Base-by-base conservation (phyloP, 176 grass and related monocot species). In the Bonia amplexicaulis region DNA sequence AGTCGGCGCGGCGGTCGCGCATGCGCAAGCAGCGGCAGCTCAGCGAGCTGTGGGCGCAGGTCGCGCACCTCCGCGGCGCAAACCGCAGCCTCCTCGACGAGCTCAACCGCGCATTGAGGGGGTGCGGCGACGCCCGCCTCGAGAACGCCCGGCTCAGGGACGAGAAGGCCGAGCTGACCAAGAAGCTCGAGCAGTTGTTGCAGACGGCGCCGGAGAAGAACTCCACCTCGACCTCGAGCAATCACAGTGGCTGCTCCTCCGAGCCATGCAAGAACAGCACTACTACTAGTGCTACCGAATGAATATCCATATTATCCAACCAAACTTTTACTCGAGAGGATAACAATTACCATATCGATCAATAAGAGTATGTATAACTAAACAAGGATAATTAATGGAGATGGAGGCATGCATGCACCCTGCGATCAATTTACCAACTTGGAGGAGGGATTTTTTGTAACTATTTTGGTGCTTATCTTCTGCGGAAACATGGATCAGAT, bases 11-110 rank as follows among this genome's bases (percentile, higher is more conserved):
- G 39, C 82, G 91, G 77, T 95, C 93, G 41, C 93, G 96, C 60
- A 91, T 98, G 87, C 94, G 96, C 40, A 96, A 98, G 90, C 96
- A 98, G 84, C 87, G 89, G 75, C 96, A 98, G 74, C 82, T 98
- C n/a, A 90, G 80, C 29, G 90, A 98, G 84, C 89, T 98, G 73
- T 87, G 91, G 89, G 47, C 84, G 46, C 91, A 90, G 87, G 96
- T 86, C 40, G 19, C 75, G 3, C 91, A 88, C 76, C 85, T 98
- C 40, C 91, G 91, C n/a, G 62, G 64, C 39, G 77, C 71, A 54
- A 99, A 94, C 73, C 87, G 88, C 66, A 90, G 81, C 49, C 91
- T 96, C 77, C 88, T 96, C 76, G 81, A 96, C 51, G 86, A 99
- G 71, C 90, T 95, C 74, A 99, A 99, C 80, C 26, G 39, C 13